These are phyloP conservation scores for Hyaloscypha finlandica DNA, from an alignment of 495 filamentous ascomycete genomes.

Conservation along the genomic window DNA sequence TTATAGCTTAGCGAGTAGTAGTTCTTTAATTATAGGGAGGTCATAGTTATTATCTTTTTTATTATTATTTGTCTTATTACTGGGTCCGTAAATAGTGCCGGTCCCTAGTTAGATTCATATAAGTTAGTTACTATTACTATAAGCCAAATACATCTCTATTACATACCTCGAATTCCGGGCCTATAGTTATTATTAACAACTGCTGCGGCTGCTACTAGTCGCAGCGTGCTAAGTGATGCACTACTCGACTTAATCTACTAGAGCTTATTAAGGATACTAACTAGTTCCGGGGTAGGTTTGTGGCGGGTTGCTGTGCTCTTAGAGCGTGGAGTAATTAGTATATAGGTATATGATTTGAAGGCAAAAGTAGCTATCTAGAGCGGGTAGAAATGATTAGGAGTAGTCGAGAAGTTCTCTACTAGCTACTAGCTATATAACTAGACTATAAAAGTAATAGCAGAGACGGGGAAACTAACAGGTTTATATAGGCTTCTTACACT, in stretches of 20 bases:
- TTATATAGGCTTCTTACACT: slow-evolving; percentile 18
- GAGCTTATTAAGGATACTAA: slow-evolving; percentile 15
- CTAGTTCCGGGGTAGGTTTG: slow-evolving; percentile 14
- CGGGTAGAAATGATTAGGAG: slow-evolving; percentile 15
- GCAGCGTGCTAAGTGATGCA: slow-evolving; percentile 14
- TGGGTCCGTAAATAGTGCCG: slow-evolving; percentile 5
- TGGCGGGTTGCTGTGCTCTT: slow-evolving; percentile 18
- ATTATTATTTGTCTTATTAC: slow-evolving; percentile 13
- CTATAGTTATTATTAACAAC: slow-evolving; percentile 2
- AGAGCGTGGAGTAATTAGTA: slow-evolving; percentile 12
- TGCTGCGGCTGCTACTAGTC: slow-evolving; percentile 14
- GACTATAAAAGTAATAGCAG: slow-evolving; percentile 11
- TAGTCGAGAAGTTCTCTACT: neutral
- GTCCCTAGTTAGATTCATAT: slow-evolving; percentile 8
- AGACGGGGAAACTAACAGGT: slow-evolving; percentile 8
- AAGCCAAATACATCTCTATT: slow-evolving; percentile 20
- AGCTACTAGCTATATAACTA: slow-evolving; percentile 5
- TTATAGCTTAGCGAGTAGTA: slow-evolving; percentile 21
- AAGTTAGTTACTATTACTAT: slow-evolving; percentile 20
- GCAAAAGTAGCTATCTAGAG: slow-evolving; percentile 19
- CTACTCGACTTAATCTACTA: slow-evolving; percentile 7
- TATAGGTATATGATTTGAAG: slow-evolving; percentile 19
- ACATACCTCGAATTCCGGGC: slow-evolving; percentile 23
- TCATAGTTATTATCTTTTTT: slow-evolving; percentile 16
- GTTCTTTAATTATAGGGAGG: slow-evolving; percentile 23